Base-by-base conservation (phyloP, 495 filamentous ascomycete species). In the Neurospora sp. region DNA sequence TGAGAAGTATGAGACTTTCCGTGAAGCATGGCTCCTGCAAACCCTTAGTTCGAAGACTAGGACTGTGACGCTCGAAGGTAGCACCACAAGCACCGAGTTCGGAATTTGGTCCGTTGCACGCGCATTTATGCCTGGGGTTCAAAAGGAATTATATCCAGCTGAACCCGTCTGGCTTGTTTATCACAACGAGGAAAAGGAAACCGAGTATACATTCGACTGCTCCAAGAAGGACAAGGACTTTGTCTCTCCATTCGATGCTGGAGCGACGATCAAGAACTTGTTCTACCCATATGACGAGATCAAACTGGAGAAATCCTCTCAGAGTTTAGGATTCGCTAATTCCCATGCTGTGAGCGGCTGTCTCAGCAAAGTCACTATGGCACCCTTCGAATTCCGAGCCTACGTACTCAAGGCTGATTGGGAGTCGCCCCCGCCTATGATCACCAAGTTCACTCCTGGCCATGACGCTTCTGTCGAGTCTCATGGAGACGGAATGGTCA, bases 211-310 rank as follows among this genome's bases (percentile, higher is more conserved):
- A 3, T 91, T 91, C 72, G 84, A 91, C 71, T 92, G 90, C 78
- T 78, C 68, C 5, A 80, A 78, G 47, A 74, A 80, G n/a, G 84
- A 86, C 8, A 74, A 70, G 7, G 74, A 73, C 31, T 81, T 92
- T 53, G 79, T 90, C 71, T 82, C 90, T 12, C 88, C 90, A 0
- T 92, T 89, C 75, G 78, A 80, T 12, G 79, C 81, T 0, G 84
- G 84, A 7, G 87, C 84, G 12, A 88, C 84, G 0, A 89, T 92
- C 75, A 87, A 86, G 76, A 93, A 91, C 76, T 79, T 93, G 7
- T 91, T 91, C 78, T 90, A 86, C 72, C 90, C 90, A 1, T 88
- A 88, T 73, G 90, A 93, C 59, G 88, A 90, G 75, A 80, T 85
- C 41, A 84, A 80, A 5, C 77, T 92, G 9, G 75, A 77, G 22